These are phyloP conservation scores for Dendrocalamus latiflorus DNA, from an alignment of 202 grass and related monocot genomes.

Conservation along the genomic window DNA sequence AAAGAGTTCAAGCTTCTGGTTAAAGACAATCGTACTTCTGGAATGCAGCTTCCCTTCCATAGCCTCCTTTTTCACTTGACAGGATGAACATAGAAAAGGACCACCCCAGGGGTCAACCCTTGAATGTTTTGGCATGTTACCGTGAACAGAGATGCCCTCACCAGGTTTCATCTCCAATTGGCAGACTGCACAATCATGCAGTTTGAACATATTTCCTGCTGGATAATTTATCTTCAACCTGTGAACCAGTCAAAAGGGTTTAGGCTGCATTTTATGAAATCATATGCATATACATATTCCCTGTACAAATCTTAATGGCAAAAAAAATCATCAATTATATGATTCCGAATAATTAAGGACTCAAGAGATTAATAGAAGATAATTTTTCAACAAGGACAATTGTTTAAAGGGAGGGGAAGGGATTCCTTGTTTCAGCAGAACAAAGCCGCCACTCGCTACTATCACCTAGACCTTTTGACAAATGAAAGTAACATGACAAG, in stretches of 20 bases:
- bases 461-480: constrained; percentile 8
- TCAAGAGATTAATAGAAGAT: neutral
- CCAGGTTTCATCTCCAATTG: too few species aligned
- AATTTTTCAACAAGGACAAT: neutral
- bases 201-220: too few species aligned
- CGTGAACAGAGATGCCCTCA: too few species aligned
- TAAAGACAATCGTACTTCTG: constrained; percentile 37
- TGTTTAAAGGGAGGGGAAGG: neutral
- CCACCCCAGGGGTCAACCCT: too few species aligned
- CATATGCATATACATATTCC: constrained; percentile 2
- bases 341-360: neutral
- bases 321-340: constrained; percentile 17
- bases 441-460: neutral
- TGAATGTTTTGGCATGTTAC: too few species aligned
- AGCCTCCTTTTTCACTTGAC: constrained; percentile 88
- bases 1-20: constrained; percentile 1
- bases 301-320: neutral
- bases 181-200: too few species aligned
- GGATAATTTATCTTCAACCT: constrained; percentile 78
- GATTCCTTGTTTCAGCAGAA: neutral
- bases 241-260: constrained; percentile 18
- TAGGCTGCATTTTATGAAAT: constrained; percentile 9
- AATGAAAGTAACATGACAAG: neutral
- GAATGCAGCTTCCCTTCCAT: constrained; percentile 85
- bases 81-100: too few species aligned